Evolutionary conservation across 306 rosid species (phyloP).

Genomic region (Pueraria montana): DNA sequence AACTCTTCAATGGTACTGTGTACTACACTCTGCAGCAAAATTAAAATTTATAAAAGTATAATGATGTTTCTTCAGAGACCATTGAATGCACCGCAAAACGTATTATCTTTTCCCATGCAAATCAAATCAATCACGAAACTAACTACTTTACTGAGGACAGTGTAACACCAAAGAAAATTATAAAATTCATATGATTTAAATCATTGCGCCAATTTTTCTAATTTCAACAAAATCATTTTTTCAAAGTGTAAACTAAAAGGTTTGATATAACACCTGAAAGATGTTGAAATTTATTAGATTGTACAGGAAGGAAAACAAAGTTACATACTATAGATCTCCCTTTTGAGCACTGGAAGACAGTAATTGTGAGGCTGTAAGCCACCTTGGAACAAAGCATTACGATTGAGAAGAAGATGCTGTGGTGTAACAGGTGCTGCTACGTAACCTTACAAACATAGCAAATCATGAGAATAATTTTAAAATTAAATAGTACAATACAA

Average conservation of each 20-base stretch:
- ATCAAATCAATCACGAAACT: conserved; percentile 28
- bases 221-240: neutral
- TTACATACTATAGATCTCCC: conserved; percentile 83
- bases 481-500: conserved; percentile 12
- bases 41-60: neutral
- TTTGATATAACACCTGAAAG: conserved; percentile 3
- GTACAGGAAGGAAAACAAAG: conserved; percentile 13
- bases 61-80: neutral
- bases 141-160: neutral
- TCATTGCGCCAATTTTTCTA: neutral
- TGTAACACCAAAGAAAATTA: conserved; percentile 15
- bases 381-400: conserved; percentile 91
- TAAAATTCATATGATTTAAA: neutral
- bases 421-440: conserved; percentile 95
- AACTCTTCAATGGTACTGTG: neutral
- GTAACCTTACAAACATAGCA: conserved; percentile 56
- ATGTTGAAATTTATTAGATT: conserved; percentile 17
- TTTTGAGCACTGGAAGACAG: conserved; percentile 83
- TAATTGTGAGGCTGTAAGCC: conserved; percentile 95
- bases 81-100: neutral
- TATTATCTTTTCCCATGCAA: conserved; percentile 5
- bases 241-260: conserved; percentile 31
- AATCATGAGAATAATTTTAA: conserved; percentile 29
- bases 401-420: conserved; percentile 87
- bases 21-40: conserved; percentile 3